These are phyloP conservation scores for Tuber umbilicatum DNA, from an alignment of 495 filamentous ascomycete species.

Conservation along the genomic window DNA sequence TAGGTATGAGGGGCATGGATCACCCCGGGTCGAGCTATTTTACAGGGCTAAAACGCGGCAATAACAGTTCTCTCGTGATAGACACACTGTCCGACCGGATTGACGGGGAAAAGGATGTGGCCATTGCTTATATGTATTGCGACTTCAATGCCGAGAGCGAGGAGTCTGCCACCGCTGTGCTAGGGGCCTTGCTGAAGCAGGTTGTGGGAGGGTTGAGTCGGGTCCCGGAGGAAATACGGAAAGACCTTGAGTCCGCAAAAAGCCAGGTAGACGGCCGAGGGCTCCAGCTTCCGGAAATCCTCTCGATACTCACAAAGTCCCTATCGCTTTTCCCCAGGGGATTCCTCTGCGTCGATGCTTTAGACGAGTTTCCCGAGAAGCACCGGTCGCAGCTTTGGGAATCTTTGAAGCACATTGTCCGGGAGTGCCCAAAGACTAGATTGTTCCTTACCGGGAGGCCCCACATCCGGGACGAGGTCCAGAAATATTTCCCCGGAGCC, in stretches of 20 bases:
- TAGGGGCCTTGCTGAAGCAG: background rate
- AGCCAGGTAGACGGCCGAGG: background rate
- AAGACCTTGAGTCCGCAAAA: background rate
- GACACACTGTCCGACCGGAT: background rate
- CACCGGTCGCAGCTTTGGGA: background rate
- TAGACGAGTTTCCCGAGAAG: background rate
- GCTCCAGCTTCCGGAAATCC: background rate
- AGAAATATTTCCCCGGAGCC: background rate
- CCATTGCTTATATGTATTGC: background rate
- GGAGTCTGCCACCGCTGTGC: background rate
- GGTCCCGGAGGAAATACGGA: background rate
- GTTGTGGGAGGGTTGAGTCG: background rate
- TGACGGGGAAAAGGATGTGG: background rate
- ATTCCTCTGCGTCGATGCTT: background rate
- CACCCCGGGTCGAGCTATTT: background rate
- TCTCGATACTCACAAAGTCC: background rate
- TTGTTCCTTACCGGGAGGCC: background rate
- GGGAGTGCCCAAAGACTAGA: background rate
- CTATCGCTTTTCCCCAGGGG: background rate
- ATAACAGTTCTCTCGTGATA: background rate
- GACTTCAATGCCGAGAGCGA: background rate
- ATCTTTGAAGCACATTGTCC: background rate
- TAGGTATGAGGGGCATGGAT: background rate
- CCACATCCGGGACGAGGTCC: background rate
- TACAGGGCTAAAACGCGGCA: background rate